These are phyloP conservation scores for Exserohilum rostratum DNA, from an alignment of 2,329 filamentous ascomycete genomes.

Conservation along the genomic window DNA sequence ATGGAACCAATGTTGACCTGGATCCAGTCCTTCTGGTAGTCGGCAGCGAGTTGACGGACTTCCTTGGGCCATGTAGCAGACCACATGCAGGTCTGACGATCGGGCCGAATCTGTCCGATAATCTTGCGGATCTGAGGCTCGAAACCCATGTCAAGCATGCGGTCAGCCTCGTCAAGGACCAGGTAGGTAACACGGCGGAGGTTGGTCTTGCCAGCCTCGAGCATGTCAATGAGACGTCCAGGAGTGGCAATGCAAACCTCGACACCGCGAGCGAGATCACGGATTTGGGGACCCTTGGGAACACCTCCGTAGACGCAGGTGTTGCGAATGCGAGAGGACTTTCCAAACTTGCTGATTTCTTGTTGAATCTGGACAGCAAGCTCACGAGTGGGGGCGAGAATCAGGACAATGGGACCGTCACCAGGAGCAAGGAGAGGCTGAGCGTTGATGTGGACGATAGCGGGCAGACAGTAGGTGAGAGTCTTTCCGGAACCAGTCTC, in stretches of 20 bases:
- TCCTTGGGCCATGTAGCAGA: constrained; percentile 99
- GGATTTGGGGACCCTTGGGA: constrained; percentile 95
- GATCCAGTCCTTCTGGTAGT: constrained; percentile 94
- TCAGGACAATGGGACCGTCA: constrained; percentile 94
- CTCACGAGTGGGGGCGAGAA: constrained; percentile 95
- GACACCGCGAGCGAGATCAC: constrained; percentile 90
- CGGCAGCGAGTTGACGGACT: constrained; percentile 86
- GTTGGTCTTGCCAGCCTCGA: constrained; percentile 97
- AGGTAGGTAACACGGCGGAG: constrained; percentile 97
- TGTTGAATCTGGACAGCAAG: constrained; percentile 98
- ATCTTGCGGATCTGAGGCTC: constrained; percentile 99
- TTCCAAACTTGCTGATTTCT: constrained; percentile 98
- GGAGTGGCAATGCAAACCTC: constrained; percentile 99
- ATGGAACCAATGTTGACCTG: constrained; percentile 98
- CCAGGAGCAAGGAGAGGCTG: constrained; percentile 94
- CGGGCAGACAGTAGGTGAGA: constrained; percentile 94
- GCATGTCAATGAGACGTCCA: constrained; percentile 97
- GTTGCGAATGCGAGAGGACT: constrained; percentile 96
- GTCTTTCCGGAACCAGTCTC: constrained; percentile 99
- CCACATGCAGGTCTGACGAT: constrained; percentile 99
- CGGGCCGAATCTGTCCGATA: constrained; percentile 93
- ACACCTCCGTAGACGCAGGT: constrained; percentile 99
- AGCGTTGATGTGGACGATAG: constrained; percentile 99
- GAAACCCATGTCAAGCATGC: constrained; percentile 99
- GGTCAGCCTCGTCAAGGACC: constrained; percentile 97